phyloP scores from a whole-genome alignment of 306 rosid species.

The Cotoneaster glaucophyllus region DNA sequence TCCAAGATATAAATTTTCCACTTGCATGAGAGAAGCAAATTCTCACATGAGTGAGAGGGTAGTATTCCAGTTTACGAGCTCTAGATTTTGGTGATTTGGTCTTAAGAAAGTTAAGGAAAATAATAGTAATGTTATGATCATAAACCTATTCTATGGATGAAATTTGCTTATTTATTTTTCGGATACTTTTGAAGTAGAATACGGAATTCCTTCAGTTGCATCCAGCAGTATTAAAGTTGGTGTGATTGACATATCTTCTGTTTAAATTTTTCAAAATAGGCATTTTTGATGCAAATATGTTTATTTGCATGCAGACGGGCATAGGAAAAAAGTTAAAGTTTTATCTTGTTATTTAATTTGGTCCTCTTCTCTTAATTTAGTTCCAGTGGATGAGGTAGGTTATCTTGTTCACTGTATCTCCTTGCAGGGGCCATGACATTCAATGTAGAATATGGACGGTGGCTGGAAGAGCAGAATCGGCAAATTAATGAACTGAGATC shows the following conservation, averaged over 20 bases:
- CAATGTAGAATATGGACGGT: conserved; percentile 83
- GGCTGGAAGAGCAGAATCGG: conserved; percentile 93
- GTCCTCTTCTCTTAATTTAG: conserved; percentile 5
- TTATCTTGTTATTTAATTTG: background rate
- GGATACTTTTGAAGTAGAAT: background rate
- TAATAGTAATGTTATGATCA: background rate
- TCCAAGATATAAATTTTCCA: background rate
- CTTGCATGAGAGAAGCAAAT: background rate
- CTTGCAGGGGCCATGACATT: conserved; percentile 89
- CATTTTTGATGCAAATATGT: background rate
- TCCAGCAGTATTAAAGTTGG: background rate
- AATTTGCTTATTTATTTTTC: background rate
- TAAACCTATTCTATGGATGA: background rate
- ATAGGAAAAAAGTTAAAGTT: background rate
- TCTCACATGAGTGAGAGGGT: background rate
- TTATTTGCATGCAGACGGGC: background rate
- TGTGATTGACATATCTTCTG: background rate
- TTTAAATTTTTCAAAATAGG: background rate
- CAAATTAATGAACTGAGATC: conserved; percentile 84
- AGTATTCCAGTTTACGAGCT: background rate
- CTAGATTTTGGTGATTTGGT: background rate
- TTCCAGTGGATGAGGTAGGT: conserved; percentile 11
- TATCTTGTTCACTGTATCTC: conserved; percentile 18
- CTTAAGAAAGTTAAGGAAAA: background rate
- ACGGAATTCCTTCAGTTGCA: background rate